A percentile compares a stretch with the other conserved stretches of the same genome.
These are phyloP conservation scores for Wolfiporia cocos DNA, from an alignment of 1,284 basidiomycete genomes.

Conservation along the genomic window DNA sequence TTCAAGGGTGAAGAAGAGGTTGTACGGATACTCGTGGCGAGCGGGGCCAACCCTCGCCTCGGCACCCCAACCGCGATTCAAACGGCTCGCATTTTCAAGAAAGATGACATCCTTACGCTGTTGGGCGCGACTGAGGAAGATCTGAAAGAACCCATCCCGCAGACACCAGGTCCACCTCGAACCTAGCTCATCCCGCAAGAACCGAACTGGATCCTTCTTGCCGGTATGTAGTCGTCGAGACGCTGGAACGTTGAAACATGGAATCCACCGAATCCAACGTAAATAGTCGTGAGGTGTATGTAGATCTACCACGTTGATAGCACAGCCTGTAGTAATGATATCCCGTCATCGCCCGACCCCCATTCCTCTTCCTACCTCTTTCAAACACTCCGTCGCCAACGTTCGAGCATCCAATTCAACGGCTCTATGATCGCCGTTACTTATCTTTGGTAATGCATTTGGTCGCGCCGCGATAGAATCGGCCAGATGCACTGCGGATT, in stretches of 20 bases:
- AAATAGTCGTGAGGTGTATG: no score
- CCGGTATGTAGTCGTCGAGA: no score
- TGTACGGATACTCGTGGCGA: conserved; percentile 51
- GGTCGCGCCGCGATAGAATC: no score
- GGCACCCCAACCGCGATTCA: conserved; percentile 75
- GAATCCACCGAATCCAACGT: no score
- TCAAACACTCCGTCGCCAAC: conserved; percentile 66
- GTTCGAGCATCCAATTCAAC: conserved; percentile 60
- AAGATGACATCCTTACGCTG: conserved; percentile 44
- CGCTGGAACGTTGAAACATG: no score
- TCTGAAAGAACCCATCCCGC: conserved; percentile 23
- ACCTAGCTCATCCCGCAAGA: no score
- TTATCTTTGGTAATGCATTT: conserved; percentile 17
- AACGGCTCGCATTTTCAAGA: conserved; percentile 61
- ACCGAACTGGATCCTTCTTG: neutral
- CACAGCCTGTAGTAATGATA: no score
- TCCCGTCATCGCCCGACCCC: conserved; percentile 34
- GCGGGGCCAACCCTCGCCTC: conserved; percentile 61
- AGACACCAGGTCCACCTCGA: conserved; percentile 16
- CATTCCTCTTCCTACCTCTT: conserved; percentile 69
- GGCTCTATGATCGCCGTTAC: conserved; percentile 25
- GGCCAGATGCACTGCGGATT: no score
- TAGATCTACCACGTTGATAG: no score
- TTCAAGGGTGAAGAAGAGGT: conserved; percentile 70
- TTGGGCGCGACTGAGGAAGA: conserved; percentile 54